Base-by-base conservation (phyloP, 2,329 filamentous ascomycete genomes). In the Aureobasidium sp. region DNA sequence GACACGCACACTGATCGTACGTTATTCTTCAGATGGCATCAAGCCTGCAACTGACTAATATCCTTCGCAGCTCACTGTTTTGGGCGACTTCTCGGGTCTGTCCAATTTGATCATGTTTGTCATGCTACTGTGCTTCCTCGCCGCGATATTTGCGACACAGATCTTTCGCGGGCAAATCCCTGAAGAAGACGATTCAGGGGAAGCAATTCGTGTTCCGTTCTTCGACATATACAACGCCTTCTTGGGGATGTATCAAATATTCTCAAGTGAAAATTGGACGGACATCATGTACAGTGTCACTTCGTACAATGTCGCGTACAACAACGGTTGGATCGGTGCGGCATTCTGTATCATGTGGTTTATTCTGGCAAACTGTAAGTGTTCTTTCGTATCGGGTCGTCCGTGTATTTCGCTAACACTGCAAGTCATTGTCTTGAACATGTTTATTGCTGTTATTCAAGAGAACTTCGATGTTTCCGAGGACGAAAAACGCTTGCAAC, bases 391-490 rank as follows among this genome's bases (percentile, higher is more conserved):
- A 48, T 37, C 7, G 20, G 29, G 7, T 24, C 6, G 17, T 39
- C 6, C 15, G 6, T 41, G 29, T 17, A 34, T 5, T n/a, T 8
- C 32, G 46, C 57, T 60, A n/a, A 60, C 27, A 9, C 72, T 1
- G 17, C 17, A 15, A 60, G 57, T 97, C 72, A 96, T 99, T 76
- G 84, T 97, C 65, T 78, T 99, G 78, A 99, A 97, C 72, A 99
- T 99, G 94, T 99, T 99, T 80, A 97, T 99, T 89, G 94, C 94
- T 81, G 94, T 99, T 77, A 99, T 99, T 67, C 94, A 99, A 74
- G 94, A 99, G 72, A 99, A 96, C 71, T 99, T 99, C 72, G 94
- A 99, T 76, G 92, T 99, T 29, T 96, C 92, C 3, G 94, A 99
- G 73, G 95, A 99, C 72, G 92, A 97, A 74, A 99, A 99, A 76